phyloP scores from a whole-genome alignment of 441 rosid genomes.

The Manihot esculenta region DNA sequence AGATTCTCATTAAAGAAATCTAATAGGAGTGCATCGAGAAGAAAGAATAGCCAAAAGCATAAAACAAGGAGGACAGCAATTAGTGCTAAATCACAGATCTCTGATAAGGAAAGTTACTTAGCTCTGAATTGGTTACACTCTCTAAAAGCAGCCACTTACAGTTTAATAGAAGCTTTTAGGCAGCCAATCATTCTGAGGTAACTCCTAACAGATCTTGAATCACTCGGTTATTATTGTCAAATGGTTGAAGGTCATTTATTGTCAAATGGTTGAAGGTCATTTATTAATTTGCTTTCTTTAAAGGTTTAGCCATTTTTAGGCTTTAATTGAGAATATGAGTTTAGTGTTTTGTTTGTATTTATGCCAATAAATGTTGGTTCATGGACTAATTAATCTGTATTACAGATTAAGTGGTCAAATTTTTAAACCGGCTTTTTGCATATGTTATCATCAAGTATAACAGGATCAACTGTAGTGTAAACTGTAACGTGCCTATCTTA shows the following conservation, averaged over 20 bases:
- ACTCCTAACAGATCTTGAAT: slow-evolving; percentile 5
- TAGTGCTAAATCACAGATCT: slow-evolving; percentile 29
- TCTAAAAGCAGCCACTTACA: slow-evolving; percentile 62
- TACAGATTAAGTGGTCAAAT: not conserved
- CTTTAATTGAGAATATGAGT: not conserved
- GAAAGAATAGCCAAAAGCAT: slow-evolving; percentile 69
- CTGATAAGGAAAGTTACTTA: slow-evolving; percentile 35
- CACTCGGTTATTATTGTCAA: not conserved
- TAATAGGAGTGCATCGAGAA: slow-evolving; percentile 40
- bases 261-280: slow-evolving; percentile 11
- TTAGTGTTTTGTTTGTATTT: not conserved
- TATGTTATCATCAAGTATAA: not conserved
- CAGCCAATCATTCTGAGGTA: slow-evolving; percentile 87
- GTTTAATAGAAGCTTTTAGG: slow-evolving; percentile 62
- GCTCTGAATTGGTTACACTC: slow-evolving; percentile 50
- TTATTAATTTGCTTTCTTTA: not conserved
- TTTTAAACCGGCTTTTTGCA: not conserved
- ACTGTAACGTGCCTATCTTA: not conserved
- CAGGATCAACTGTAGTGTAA: no score
- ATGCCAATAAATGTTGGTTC: not conserved
- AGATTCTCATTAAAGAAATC: slow-evolving; percentile 38
- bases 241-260: slow-evolving; percentile 4
- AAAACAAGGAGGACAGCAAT: slow-evolving; percentile 29
- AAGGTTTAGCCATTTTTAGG: not conserved
- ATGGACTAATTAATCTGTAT: slow-evolving; percentile 1